Evolutionary conservation across 1,284 basidiomycete genomes (phyloP), one percentile per base, ranked within the genome.

Genomic region (Baeospora myosura): DNA sequence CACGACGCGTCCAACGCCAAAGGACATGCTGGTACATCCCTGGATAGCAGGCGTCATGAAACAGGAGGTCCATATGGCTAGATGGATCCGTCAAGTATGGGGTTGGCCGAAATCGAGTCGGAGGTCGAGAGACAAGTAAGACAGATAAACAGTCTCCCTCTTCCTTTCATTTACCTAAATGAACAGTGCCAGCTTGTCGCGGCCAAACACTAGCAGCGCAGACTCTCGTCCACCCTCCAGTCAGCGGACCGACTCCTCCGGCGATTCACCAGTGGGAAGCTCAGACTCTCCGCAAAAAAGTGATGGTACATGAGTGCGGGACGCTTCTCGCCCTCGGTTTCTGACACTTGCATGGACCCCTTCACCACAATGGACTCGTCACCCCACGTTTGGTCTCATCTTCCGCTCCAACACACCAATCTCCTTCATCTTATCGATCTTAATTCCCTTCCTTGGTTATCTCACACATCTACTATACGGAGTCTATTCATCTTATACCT

Each of bases 21-120:
- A 76, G 50, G 81, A 89, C 53, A 80, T 98, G 71, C 69, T 96
- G 32, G 63, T 68, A 35, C 95, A 98, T 61, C 86, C 87, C 2
- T 98, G 93, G 85, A 85, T 99, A 50, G 61, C 74, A 37, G 72
- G 74, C 45, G 76, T 78, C 38, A 87, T 90, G 72, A 79, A 81
- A 57, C 76, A 85, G 58, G 86, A 91, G 51, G 81, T 92, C 35
- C 82, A 89, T 52, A 90, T 96, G 79, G 84, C 79, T 8, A 78
- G 76, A 52, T 98, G 94, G 89, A 86, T 98, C 37, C 77, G 84
- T 39, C 76, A 87, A 55, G 82, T 98, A 21, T 94, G 90, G 81
- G 82, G 77, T 40, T 95, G 92, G 91, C 69, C 71, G 39, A 69
- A 70, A 53, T 57, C 65, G 5, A 60, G 55, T 42, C 63, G 65